Evolutionary conservation across 192 early-diverging fungal species (phyloP), one percentile per base, ranked within the genome.

Genomic region (Linnemannia zychae): DNA sequence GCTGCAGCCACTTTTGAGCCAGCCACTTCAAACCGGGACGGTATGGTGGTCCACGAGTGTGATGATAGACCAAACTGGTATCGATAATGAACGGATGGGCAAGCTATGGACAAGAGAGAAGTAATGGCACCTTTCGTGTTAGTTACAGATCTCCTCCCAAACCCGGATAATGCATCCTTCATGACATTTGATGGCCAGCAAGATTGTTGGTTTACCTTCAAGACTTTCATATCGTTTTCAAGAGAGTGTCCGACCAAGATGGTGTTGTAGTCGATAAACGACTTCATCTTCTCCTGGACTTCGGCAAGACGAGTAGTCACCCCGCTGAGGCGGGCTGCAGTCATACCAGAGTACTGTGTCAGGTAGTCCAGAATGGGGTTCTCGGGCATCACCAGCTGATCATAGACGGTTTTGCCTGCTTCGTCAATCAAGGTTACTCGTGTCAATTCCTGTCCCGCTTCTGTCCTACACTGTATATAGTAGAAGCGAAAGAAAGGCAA

Each of bases 221-320:
- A 79, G 0, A 93, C 93, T 16, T 88, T 91, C 75, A 96, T 82
- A 85, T 96, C 95, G 71, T 92, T 93, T 46, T 96, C 92, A 17
- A 96, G 88, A 38, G 87, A 88, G 74, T 93, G 92, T 9, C 92
- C 92, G 0, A 91, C 76, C 12, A 93, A 65, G 67, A 93, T 88
- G 15, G 88, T 88, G 48, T 91, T 72, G 33, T 83, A 80, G 40
- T 89, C 81, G 1, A 93, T 77, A 4, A 92, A 34, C 31, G 87
- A 72, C 34, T 81, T 72, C 16, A 93, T 20, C 24, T 78, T 76
- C 33, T 88, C 87, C 78, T 93, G 92, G 1, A 89, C 90, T 48
- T 90, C 87, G 13, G 74, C 79, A 11, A 92, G 74, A 0, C 81
- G 75, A 37, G 87, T 91, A 0, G 79, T 90, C 0, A 89, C 87